Evolutionary conservation across 75 land plant species (phyloP).

Genomic region (Pinus taeda): DNA sequence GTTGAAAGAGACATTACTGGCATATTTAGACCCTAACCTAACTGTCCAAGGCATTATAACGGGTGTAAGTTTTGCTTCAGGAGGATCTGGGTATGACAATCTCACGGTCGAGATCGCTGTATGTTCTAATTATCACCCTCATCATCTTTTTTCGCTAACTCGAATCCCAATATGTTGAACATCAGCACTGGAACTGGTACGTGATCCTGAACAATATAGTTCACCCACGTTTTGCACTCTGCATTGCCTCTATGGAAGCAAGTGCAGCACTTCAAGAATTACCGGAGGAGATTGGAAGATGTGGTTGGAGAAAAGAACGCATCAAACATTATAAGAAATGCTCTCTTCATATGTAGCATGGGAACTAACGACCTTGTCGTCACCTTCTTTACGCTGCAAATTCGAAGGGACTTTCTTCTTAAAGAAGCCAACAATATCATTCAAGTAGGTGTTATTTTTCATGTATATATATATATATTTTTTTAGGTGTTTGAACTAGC

Average conservation of each 20-base stretch:
- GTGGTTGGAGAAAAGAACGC: constrained; percentile 41
- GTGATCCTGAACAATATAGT: too few relatives aligned
- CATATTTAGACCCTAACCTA: constrained; percentile 40
- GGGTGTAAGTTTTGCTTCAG: constrained; percentile 63
- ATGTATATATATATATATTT: too few relatives aligned
- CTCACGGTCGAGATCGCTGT: constrained; percentile 30
- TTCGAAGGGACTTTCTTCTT: constrained; percentile 30
- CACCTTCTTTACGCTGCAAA: constrained; percentile 13
- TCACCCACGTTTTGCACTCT: constrained; percentile 20
- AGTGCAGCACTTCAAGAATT: constrained; percentile 56
- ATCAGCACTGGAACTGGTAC: neutral
- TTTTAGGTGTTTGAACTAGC: too few relatives aligned
- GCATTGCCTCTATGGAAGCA: constrained; percentile 54
- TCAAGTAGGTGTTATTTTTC: neutral
- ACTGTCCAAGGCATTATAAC: constrained; percentile 26
- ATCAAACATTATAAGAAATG: constrained; percentile 19
- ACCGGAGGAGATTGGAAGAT: constrained; percentile 25
- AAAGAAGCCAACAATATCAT: constrained; percentile 24
- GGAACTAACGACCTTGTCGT: constrained; percentile 68
- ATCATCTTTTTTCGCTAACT: neutral
- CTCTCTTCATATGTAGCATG: constrained; percentile 50
- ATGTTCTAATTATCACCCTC: constrained; percentile 3
- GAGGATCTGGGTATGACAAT: constrained; percentile 54
- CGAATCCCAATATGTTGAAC: neutral
- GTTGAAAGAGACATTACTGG: constrained; percentile 34